phyloP scores from a whole-genome alignment of 768 basidiomycete species.

The Inosperma sp. region DNA sequence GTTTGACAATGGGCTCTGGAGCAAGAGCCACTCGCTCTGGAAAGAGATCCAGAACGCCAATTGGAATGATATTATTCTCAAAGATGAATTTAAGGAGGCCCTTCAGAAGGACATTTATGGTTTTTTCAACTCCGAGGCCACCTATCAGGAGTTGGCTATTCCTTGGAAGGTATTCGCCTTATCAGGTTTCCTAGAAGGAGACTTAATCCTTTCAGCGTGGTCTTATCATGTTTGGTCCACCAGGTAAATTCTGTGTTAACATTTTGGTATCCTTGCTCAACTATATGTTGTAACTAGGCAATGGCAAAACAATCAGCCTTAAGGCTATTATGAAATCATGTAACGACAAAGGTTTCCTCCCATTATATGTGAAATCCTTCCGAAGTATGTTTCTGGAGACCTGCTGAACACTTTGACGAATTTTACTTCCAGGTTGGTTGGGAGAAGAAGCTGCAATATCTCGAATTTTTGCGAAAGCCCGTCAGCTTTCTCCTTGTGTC shows the following conservation, averaged over 20 bases:
- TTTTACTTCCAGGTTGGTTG: conserved; percentile 38
- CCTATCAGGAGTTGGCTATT: conserved; percentile 71
- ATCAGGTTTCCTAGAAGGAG: not conserved
- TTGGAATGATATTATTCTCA: conserved; percentile 74
- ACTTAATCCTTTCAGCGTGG: conserved; percentile 49
- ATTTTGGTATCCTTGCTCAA: not conserved
- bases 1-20: conserved; percentile 68
- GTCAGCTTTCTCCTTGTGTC: conserved; percentile 63
- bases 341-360: conserved; percentile 54
- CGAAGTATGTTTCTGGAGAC: conserved; percentile 39
- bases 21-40: conserved; percentile 60
- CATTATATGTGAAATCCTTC: conserved; percentile 83
- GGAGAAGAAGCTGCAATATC: conserved; percentile 69
- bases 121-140: conserved; percentile 70
- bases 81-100: conserved; percentile 59
- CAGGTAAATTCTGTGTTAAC: conserved; percentile 36
- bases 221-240: conserved; percentile 79
- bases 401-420: not conserved
- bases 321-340: conserved; percentile 79
- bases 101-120: conserved; percentile 72
- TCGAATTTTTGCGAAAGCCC: conserved; percentile 66
- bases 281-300: conserved; percentile 47
- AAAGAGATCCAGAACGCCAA: conserved; percentile 54
- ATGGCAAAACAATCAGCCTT: conserved; percentile 80
- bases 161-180: conserved; percentile 67